Evolutionary conservation across 2,329 filamentous ascomycete species (phyloP).

Genomic region (Ophiostoma piceae): DNA sequence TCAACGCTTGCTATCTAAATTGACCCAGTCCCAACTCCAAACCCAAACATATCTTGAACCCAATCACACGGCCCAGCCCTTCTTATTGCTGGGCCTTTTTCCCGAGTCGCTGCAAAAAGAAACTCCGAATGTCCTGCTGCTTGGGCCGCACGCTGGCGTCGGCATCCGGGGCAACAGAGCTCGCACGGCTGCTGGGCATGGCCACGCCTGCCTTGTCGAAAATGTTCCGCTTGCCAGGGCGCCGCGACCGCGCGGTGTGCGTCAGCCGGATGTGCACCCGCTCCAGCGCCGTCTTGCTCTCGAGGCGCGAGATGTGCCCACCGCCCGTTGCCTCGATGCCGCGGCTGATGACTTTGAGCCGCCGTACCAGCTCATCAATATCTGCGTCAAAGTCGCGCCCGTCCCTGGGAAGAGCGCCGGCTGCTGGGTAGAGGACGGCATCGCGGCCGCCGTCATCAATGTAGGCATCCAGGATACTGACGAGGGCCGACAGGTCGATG

Average conservation of each 20-base stretch:
- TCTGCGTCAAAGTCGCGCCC: conserved; percentile 57
- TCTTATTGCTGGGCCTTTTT: conserved; percentile 11
- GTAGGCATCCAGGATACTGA: conserved; percentile 66
- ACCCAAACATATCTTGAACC: neutral
- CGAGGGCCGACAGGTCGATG: conserved; percentile 57
- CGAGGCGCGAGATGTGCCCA: conserved; percentile 63
- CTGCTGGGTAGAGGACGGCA: conserved; percentile 24
- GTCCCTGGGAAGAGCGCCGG: conserved; percentile 26
- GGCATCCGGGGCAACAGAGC: neutral
- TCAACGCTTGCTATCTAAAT: conserved; percentile 4
- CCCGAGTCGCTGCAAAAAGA: conserved; percentile 22
- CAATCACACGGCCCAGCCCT: neutral
- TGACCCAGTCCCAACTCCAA: neutral
- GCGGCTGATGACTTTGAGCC: conserved; percentile 53
- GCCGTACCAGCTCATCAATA: conserved; percentile 60
- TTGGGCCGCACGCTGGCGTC: conserved; percentile 15
- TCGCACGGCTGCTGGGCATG: neutral
- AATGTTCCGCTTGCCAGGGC: conserved; percentile 48
- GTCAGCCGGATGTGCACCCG: conserved; percentile 67
- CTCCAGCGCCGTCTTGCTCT: conserved; percentile 72
- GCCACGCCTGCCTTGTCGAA: conserved; percentile 29
- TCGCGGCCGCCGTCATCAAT: conserved; percentile 51
- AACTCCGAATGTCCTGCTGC: conserved; percentile 27
- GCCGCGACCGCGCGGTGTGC: conserved; percentile 63
- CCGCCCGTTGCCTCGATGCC: conserved; percentile 71